Base-by-base conservation (phyloP, 495 filamentous ascomycete species). In the Penicillium dipodomyicola region DNA sequence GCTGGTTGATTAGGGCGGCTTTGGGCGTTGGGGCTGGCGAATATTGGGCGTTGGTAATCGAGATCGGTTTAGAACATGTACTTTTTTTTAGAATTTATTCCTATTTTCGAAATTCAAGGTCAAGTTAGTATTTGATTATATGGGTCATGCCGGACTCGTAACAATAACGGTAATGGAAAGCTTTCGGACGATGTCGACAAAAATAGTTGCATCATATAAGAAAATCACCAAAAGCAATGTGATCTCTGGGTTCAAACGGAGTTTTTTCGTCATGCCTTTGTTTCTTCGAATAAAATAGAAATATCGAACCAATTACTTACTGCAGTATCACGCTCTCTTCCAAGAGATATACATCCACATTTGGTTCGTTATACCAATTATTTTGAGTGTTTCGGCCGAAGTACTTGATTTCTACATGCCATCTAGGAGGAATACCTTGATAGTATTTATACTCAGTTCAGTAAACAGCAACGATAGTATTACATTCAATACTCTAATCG, bases 181-280 rank as follows among this genome's bases (percentile, higher is more conserved):
- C 41, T 45, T 56, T 66, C 63, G 48, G 63, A 61, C 51, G 61
- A 63, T 64, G 64, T 66, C 60, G 60, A 59, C 57, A 63, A 42
- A 23, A 52, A 52, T 45, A 11, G 2, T 40, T 58, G 49, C 60
- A 60, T 66, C 60, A 60, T 23, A 17, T 33, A 20, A 17, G 42
- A 15, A 29, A 25, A 35, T 46, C 39, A 49, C 30, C 53, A 57
- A 52, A 55, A 50, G 29, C 41, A 52, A 41, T 25, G 30, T 44
- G 50, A 37, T 62, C 35, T 35, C 52, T 56, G 11, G 33, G 15
- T 59, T 64, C 61, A 66, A 57, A 57, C 6, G 12, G 14, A 15
- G 25, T 19, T 54, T 19, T 35, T 65, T 65, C 63, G 39, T 65
- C 63, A 60, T 65, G 33, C 23, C 35, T 29, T 6, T 27, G 7